These are phyloP conservation scores for Vigna hirtella DNA, from an alignment of 306 rosid genomes.

Conservation along the genomic window DNA sequence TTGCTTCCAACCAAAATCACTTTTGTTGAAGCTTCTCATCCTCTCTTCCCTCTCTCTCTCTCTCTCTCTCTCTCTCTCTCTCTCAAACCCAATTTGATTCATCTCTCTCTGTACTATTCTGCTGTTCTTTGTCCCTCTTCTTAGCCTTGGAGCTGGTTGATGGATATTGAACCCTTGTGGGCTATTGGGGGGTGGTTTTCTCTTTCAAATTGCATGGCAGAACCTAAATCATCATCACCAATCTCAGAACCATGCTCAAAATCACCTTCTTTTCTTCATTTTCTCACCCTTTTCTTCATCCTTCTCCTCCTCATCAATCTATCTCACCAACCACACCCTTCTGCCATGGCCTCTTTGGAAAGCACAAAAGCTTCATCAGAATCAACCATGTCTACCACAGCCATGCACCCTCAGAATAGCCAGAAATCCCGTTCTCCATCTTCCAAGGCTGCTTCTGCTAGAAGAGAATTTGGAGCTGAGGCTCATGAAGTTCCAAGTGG, in stretches of 20 bases:
- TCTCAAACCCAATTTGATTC: conserved; percentile 2
- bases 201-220: conserved; percentile 94
- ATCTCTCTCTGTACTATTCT: conserved; percentile 32
- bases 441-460: conserved; percentile 38
- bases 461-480: conserved; percentile 66
- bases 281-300: conserved; percentile 64
- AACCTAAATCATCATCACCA: conserved; percentile 58
- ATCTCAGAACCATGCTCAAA: conserved; percentile 56
- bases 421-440: conserved; percentile 32
- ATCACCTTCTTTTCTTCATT: conserved; percentile 53
- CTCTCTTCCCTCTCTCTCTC: conserved; percentile 15
- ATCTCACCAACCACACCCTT: conserved; percentile 54
- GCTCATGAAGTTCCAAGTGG: conserved; percentile 98
- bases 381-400: conserved; percentile 50
- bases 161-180: conserved; percentile 99
- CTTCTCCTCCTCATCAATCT: conserved; percentile 64
- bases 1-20: conserved; percentile 65
- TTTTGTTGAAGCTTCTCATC: conserved; percentile 84
- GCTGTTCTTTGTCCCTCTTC: conserved; percentile 36
- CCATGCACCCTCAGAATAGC: conserved; percentile 49
- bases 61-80: conserved; percentile 24
- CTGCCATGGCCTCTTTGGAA: conserved; percentile 53
- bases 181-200: conserved; percentile 96
- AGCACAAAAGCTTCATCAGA: conserved; percentile 47
- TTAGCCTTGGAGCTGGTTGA: conserved; percentile 84